Conservation (phyloP, 1,284 basidiomycete species). For the Moesziomyces aphidis region DNA sequence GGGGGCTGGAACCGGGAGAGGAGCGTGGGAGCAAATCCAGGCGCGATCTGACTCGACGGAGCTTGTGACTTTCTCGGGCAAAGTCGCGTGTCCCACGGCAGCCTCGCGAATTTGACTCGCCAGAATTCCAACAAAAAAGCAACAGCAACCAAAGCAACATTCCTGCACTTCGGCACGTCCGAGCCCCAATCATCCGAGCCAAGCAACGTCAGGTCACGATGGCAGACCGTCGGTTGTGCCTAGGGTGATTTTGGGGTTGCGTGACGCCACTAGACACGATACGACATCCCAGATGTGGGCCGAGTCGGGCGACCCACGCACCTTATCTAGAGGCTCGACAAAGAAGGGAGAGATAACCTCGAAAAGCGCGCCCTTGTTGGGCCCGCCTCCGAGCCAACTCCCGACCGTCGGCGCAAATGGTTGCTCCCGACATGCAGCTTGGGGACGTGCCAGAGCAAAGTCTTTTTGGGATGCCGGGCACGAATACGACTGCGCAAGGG, state of each 20-base stretch:
- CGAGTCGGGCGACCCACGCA: too few species aligned
- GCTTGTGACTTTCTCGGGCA: neutral
- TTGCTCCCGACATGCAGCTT: too few species aligned
- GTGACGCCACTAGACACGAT: too few species aligned
- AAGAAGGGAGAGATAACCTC: too few species aligned
- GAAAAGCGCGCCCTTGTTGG: too few species aligned
- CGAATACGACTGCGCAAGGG: neutral
- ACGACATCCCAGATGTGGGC: too few species aligned
- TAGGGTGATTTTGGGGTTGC: too few species aligned
- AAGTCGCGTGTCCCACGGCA: neutral
- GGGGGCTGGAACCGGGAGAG: neutral
- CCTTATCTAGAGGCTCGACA: too few species aligned
- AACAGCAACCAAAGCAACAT: neutral
- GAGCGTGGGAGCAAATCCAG: neutral
- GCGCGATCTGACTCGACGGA: neutral
- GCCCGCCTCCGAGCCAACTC: too few species aligned
- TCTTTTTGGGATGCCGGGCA: neutral
- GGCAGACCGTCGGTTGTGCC: too few species aligned
- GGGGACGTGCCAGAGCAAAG: too few species aligned
- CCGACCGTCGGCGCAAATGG: too few species aligned
- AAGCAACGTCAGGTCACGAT: neutral
- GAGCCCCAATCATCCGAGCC: neutral
- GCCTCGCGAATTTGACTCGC: neutral
- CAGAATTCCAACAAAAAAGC: neutral
- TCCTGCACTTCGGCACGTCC: neutral